Percentiles rank a stretch among this genome's conserved stretches.
Evolutionary conservation across 257 asterid species (phyloP).

Genomic region (Cruciata laevipes): DNA sequence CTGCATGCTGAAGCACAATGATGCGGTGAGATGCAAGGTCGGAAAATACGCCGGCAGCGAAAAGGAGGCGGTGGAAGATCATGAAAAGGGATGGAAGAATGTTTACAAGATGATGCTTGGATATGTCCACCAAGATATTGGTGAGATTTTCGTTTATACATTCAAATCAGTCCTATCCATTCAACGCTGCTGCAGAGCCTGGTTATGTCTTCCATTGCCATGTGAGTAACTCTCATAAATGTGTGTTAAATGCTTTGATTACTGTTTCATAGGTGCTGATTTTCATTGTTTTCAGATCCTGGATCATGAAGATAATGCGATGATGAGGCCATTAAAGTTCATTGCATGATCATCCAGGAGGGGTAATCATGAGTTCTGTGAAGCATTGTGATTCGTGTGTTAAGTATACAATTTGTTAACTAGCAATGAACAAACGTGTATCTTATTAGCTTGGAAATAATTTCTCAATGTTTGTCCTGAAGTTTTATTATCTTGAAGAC

Average conservation of each 20-base stretch:
- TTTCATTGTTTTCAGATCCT: slow-evolving; percentile 39
- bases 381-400: not conserved
- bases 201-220: slow-evolving; percentile 89
- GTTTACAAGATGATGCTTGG: slow-evolving; percentile 84
- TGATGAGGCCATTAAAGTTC: slow-evolving; percentile 84
- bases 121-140: slow-evolving; percentile 40
- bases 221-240: slow-evolving; percentile 33
- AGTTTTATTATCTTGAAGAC: too few species aligned
- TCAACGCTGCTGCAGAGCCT: slow-evolving; percentile 73
- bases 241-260: too few species aligned
- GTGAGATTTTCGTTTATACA: slow-evolving; percentile 66
- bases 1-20: slow-evolving; percentile 54
- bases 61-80: slow-evolving; percentile 32
- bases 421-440: too few species aligned
- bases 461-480: too few species aligned
- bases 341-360: slow-evolving; percentile 6
- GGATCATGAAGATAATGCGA: slow-evolving; percentile 86
- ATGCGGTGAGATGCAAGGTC: slow-evolving; percentile 46
- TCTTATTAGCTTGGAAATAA: too few species aligned
- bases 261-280: not conserved
- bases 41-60: slow-evolving; percentile 39
- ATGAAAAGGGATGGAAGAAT: slow-evolving; percentile 84
- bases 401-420: not conserved
- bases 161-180: slow-evolving; percentile 55
- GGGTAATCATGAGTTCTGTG: too few species aligned